Base-by-base conservation (phyloP, 495 filamentous ascomycete species). In the Trichoderma erinaceum region DNA sequence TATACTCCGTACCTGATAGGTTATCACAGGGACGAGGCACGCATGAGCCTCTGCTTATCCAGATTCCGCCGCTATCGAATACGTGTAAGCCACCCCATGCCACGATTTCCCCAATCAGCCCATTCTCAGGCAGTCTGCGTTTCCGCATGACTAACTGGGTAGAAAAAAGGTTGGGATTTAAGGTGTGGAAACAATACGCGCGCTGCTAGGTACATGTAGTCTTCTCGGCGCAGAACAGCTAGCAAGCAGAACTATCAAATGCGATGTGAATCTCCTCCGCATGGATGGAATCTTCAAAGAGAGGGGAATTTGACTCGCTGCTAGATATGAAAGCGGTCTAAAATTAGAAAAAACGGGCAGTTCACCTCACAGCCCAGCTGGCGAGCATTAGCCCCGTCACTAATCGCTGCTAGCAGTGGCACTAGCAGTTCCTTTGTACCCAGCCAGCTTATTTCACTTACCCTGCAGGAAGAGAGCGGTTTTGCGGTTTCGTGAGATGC, bases 311-410 rank as follows among this genome's bases (percentile, higher is more conserved):
- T 48, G n/a, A n/a, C 3, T 3, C 10, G n/a, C 18, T 25, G 16
- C 21, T 56, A 25, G 50, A n/a, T 11, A 56, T 46, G 6, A n/a
- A 1, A 23, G n/a, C 8, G 18, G 35, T 16, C 50, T 56, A 56
- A 21, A 56, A 56, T 56, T 56, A 56, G 50, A 56, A 56, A 25
- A 2, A 56, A 56, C 50, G n/a, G n/a, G n/a, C 50, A 11, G 50
- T 56, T 56, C 50, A n/a, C 50, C 50, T 56, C 50, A 56, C 50
- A 56, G 50, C 50, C 50, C 50, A 56, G 50, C n/a, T 25, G 50
- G 12, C 43, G 50, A 23, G n/a, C 21, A 56, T 3, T n/a, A 56
- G 35, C 35, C 8, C 35, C 35, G 8, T 38, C 35, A 38, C 35
- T 38, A 38, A 38, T 38, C 35, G 35, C 35, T 38, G 35, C 35